Evolutionary conservation across 2,329 filamentous ascomycete species (phyloP).

Genomic region (Xylariaceae sp.): DNA sequence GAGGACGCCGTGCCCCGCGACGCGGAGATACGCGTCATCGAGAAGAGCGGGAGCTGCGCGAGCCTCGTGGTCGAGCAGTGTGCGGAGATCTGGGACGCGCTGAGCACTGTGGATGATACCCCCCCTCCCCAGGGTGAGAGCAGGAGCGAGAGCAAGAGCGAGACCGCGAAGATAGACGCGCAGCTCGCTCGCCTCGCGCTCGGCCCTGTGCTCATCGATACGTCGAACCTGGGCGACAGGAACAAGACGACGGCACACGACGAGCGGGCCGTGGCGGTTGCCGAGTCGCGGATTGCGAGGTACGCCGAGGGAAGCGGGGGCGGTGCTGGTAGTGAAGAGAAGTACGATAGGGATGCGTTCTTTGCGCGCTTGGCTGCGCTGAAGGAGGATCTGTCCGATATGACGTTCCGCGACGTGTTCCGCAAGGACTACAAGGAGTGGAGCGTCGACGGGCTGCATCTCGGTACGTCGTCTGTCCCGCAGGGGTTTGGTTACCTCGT

Average conservation of each 20-base stretch:
- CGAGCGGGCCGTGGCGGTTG: slow-evolving; percentile 59
- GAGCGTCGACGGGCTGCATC: slow-evolving; percentile 58
- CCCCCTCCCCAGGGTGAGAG: slow-evolving; percentile 46
- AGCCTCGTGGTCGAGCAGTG: slow-evolving; percentile 71
- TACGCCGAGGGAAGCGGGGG: not conserved
- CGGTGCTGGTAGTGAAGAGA: slow-evolving; percentile 17
- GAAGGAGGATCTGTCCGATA: slow-evolving; percentile 68
- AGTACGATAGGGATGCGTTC: slow-evolving; percentile 61
- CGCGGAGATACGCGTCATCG: slow-evolving; percentile 64
- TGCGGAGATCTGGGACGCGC: slow-evolving; percentile 60
- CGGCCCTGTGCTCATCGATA: slow-evolving; percentile 76
- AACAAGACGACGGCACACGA: slow-evolving; percentile 72
- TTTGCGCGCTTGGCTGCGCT: slow-evolving; percentile 65
- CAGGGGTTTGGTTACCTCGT: slow-evolving; percentile 67
- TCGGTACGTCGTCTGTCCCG: slow-evolving; percentile 73
- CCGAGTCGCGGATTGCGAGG: slow-evolving; percentile 56
- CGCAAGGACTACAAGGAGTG: slow-evolving; percentile 88
- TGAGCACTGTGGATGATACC: slow-evolving; percentile 38
- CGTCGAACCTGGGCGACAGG: slow-evolving; percentile 64
- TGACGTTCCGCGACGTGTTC: slow-evolving; percentile 70
- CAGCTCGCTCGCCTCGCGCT: slow-evolving; percentile 71
- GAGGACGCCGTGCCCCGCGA: slow-evolving; percentile 59
- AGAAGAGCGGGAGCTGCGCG: slow-evolving; percentile 73
- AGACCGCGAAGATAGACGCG: slow-evolving; percentile 49
- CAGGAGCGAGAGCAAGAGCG: slow-evolving; percentile 42